Conservation (phyloP, 306 rosid genomes). For the Carpinus viminea region DNA sequence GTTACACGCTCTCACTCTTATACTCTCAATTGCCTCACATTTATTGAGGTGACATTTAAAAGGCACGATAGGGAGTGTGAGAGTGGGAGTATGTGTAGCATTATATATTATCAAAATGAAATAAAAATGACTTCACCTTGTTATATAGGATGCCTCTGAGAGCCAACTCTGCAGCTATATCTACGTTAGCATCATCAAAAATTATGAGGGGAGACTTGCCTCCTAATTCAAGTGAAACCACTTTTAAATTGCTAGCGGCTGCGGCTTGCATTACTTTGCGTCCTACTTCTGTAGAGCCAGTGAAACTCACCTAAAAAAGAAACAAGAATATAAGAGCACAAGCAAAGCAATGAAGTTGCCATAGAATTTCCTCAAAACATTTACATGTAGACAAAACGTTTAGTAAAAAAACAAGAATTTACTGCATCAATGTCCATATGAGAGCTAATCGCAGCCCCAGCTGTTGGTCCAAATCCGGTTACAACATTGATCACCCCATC, state of each 20-base stretch:
- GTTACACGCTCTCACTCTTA: too few species aligned
- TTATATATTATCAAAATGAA: too few species aligned
- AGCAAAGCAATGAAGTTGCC: too few species aligned
- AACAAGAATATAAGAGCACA: too few species aligned
- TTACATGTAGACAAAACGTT: conserved; percentile 1
- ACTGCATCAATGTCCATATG: conserved; percentile 91
- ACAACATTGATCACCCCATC: conserved; percentile 86
- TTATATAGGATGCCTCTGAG: conserved; percentile 56
- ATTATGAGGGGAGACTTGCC: conserved; percentile 86
- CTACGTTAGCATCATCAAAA: conserved; percentile 74
- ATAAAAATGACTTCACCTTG: conserved; percentile 47
- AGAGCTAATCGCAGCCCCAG: conserved; percentile 70
- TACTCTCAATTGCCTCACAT: too few species aligned
- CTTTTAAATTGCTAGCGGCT: conserved; percentile 74
- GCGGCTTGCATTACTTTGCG: conserved; percentile 78
- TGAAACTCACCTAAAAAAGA: conserved; percentile 47
- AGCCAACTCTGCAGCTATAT: conserved; percentile 72
- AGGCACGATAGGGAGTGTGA: too few species aligned
- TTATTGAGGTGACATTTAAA: too few species aligned
- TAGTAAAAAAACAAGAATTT: not conserved
- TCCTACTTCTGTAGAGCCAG: conserved; percentile 83
- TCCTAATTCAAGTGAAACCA: conserved; percentile 82
- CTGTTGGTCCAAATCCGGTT: conserved; percentile 78
- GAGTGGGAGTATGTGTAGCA: too few species aligned
- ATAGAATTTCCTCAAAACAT: not conserved